These are phyloP conservation scores for Cyclotella choctawhatcheeana DNA, from an alignment of 108 stramenopile genomes.

Conservation along the genomic window DNA sequence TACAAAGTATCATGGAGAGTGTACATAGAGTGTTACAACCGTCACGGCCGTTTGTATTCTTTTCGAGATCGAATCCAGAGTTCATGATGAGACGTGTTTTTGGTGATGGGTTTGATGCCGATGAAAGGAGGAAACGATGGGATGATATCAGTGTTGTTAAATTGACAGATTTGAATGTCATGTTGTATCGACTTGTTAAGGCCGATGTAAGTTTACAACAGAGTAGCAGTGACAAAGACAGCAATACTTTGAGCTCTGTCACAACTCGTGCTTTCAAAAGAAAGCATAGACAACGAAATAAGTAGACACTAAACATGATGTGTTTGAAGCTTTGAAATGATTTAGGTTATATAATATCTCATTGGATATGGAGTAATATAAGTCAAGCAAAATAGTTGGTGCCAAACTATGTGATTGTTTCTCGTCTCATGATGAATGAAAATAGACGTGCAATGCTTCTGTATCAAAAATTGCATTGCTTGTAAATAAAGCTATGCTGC, in stretches of 20 bases:
- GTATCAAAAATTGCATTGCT: not conserved
- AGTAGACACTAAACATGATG: not conserved
- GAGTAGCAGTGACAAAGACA: too few relatives aligned
- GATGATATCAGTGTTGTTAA: constrained; percentile 40
- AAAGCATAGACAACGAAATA: constrained; percentile 6
- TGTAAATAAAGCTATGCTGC: not conserved
- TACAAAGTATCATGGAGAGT: constrained; percentile 59
- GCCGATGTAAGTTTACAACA: not conserved
- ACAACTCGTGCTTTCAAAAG: constrained; percentile 10
- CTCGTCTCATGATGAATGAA: constrained; percentile 10
- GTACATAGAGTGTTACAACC: constrained; percentile 74
- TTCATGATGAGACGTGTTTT: constrained; percentile 58
- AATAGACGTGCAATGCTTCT: constrained; percentile 11
- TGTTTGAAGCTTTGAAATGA: not conserved
- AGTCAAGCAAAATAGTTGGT: constrained; percentile 7
- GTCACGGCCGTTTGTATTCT: constrained; percentile 62
- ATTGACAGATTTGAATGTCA: constrained; percentile 32
- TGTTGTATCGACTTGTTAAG: constrained; percentile 41
- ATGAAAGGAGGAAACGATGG: constrained; percentile 21
- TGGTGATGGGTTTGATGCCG: constrained; percentile 14
- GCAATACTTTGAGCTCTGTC: not conserved
- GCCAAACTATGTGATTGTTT: not conserved
- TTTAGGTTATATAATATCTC: constrained; percentile 13
- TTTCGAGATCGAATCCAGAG: constrained; percentile 73
- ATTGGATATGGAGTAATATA: constrained; percentile 9